phyloP scores from a whole-genome alignment of 73 alveolate genomes.

The Tetrahymena elliotti region DNA sequence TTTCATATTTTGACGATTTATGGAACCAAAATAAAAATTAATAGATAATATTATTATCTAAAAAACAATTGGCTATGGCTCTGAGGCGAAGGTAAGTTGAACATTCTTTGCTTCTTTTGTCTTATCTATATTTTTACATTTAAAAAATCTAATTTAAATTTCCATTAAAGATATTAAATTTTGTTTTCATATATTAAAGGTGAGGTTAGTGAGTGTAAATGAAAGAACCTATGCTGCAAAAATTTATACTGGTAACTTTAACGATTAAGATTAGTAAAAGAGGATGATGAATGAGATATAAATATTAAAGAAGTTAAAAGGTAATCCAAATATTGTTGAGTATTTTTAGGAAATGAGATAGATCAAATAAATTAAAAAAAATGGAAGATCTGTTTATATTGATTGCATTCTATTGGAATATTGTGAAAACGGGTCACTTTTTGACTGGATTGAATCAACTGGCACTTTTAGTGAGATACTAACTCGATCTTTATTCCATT shows the following conservation, averaged over 20 bases:
- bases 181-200: not conserved
- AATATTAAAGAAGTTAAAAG: not conserved
- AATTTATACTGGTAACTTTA: not conserved
- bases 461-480: not conserved
- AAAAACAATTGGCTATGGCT: not conserved
- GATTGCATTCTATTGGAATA: not conserved
- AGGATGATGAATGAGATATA: not conserved
- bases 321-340: not conserved
- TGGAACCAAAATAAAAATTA: not conserved
- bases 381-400: not conserved
- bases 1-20: not conserved
- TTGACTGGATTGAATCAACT: not conserved
- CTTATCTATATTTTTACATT: too few species aligned
- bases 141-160: too few species aligned
- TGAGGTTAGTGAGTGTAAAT: not conserved
- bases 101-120: not conserved
- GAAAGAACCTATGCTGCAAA: not conserved
- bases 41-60: not conserved
- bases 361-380: not conserved
- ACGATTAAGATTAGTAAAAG: not conserved
- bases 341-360: not conserved
- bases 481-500: not conserved
- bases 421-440: not conserved
- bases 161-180: too few species aligned
- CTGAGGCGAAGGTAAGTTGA: not conserved